Percentiles rank a stretch among this genome's conserved stretches.
phyloP scores from a whole-genome alignment of 202 grass and related monocot species.

The Zoysia matrella region DNA sequence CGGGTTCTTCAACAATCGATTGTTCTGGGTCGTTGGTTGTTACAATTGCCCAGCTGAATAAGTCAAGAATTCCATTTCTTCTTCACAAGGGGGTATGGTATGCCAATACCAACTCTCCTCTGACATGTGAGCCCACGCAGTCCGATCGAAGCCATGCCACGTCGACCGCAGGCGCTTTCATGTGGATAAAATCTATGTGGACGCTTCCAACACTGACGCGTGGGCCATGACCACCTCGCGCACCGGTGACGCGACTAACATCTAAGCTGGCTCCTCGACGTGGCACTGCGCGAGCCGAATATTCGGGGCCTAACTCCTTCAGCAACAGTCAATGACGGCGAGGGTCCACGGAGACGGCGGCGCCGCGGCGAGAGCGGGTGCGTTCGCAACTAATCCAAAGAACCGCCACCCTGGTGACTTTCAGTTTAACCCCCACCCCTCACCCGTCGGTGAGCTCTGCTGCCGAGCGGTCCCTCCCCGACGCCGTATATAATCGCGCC shows the following conservation, averaged over 20 bases:
- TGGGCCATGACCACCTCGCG: background rate
- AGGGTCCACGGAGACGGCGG: background rate
- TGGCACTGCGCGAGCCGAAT: background rate
- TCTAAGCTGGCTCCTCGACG: conserved; percentile 18
- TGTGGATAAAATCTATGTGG: background rate
- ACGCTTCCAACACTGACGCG: background rate
- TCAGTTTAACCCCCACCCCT: background rate
- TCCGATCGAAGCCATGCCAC: background rate
- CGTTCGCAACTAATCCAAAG: conserved; percentile 29
- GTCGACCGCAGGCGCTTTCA: background rate
- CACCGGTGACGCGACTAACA: background rate
- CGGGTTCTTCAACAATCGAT: no score
- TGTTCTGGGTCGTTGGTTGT: no score
- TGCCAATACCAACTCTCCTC: background rate
- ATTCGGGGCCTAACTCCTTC: background rate
- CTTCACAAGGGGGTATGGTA: background rate
- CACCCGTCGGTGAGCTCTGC: no score
- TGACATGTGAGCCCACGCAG: background rate
- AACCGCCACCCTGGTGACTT: conserved; percentile 38
- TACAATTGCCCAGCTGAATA: no score
- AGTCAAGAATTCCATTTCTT: background rate
- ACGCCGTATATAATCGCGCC: conserved; percentile 34
- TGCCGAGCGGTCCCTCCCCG: background rate
- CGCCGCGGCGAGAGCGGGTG: background rate
- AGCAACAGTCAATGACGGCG: background rate